Percentiles rank a stretch among this genome's conserved stretches.
These are phyloP conservation scores for Umbelopsis sp. DNA, from an alignment of 192 early-diverging fungal species.

Conservation along the genomic window DNA sequence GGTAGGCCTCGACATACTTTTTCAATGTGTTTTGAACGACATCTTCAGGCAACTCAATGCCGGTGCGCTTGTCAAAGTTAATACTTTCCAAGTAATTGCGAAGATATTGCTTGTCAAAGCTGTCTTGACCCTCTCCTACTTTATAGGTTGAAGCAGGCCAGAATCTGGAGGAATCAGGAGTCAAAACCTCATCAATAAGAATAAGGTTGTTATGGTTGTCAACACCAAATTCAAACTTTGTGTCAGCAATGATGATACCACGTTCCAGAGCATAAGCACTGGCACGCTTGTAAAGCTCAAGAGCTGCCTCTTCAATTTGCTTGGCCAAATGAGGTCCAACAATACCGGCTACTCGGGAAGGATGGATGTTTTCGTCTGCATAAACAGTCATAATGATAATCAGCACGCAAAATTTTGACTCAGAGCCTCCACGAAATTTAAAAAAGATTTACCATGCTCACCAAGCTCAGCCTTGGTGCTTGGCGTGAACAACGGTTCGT, in stretches of 20 bases:
- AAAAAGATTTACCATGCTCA: constrained; percentile 71
- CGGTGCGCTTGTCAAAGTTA: constrained; percentile 84
- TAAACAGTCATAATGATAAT: constrained; percentile 28
- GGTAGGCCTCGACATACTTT: constrained; percentile 92
- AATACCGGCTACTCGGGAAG: constrained; percentile 80
- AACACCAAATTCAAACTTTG: constrained; percentile 99
- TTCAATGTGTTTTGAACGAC: constrained; percentile 84
- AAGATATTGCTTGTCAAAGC: constrained; percentile 98
- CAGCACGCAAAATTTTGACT: not conserved
- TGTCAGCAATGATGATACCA: constrained; percentile 99
- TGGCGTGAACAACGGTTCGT: constrained; percentile 88
- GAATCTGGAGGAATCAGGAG: constrained; percentile 98
- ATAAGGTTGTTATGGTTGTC: constrained; percentile 80
- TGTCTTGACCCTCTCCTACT: constrained; percentile 76
- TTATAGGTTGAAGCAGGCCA: constrained; percentile 88
- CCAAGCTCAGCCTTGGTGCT: constrained; percentile 99
- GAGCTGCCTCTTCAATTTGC: constrained; percentile 71
- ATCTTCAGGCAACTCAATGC: constrained; percentile 83
- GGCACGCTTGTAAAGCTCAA: constrained; percentile 87
- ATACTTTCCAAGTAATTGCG: constrained; percentile 90
- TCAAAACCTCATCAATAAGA: constrained; percentile 96
- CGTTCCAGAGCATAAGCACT: constrained; percentile 76
- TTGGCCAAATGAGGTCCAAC: constrained; percentile 82
- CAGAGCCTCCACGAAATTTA: not conserved
- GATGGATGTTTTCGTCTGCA: constrained; percentile 97